phyloP scores from a whole-genome alignment of 331 rosid species.

The Prunus yedoensis region DNA sequence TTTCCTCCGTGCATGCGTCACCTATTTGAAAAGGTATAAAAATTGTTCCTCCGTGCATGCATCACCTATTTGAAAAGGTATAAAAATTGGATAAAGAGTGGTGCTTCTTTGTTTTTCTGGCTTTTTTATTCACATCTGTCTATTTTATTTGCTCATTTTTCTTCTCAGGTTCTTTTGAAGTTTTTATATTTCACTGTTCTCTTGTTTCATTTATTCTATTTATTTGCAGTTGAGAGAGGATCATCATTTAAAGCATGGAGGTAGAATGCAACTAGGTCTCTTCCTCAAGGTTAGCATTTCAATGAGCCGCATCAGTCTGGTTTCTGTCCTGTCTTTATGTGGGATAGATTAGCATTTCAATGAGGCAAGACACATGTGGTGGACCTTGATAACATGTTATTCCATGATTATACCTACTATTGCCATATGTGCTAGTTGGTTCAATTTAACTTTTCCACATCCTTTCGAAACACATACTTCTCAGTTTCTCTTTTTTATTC shows the following conservation, averaged over 20 bases:
- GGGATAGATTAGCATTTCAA: neutral
- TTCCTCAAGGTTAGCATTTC: constrained; percentile 75
- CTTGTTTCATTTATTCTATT: constrained; percentile 27
- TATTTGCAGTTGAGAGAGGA: constrained; percentile 81
- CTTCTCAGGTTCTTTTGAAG: constrained; percentile 1
- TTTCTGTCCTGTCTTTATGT: constrained; percentile 2
- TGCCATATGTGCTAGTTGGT: neutral
- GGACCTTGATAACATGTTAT: neutral
- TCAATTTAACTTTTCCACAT: too few species aligned
- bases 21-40: too few species aligned
- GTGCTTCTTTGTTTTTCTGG: constrained; percentile 11
- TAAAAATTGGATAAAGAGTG: constrained; percentile 19
- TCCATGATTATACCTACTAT: neutral
- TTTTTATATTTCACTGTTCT: neutral
- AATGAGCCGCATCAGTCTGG: constrained; percentile 6
- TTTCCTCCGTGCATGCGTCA: constrained; percentile 97
- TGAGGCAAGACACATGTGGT: constrained; percentile 6
- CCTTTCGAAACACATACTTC: neutral
- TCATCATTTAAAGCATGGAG: constrained; percentile 98
- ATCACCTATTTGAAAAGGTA: constrained; percentile 90
- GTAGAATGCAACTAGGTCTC: constrained; percentile 96
- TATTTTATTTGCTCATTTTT: constrained; percentile 3
- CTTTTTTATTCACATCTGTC: constrained; percentile 1
- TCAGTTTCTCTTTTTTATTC: too few species aligned
- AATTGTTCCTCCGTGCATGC: too few species aligned